Evolutionary conservation across 352 stramenopile genomes (phyloP), one percentile per base, ranked within the genome.

Genomic region (Pythium sp.): DNA sequence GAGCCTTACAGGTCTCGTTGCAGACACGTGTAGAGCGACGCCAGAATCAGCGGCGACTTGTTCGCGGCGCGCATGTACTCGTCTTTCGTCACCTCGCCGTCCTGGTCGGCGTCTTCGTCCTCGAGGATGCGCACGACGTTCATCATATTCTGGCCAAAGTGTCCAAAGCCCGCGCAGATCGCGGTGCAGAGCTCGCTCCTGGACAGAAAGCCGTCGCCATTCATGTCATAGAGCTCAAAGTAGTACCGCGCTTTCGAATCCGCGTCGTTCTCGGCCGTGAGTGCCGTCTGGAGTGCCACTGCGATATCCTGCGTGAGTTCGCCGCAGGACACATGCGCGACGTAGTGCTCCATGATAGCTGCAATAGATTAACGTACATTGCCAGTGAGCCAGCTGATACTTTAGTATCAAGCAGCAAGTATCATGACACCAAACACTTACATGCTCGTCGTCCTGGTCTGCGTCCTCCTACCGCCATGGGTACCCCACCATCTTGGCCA

Each of bases 21-120:
- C 11, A 79, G 56, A 43, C 71, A 82, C 51, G 76, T 83, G 71
- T 83, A 80, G 28, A 83, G 69, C 53, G 76, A 79, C 24, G 76
- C 76, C 26, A 80, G 69, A 56, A 83, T 79, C 14, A 77, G 59
- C 12, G 73, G 62, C 22, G 73, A 80, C 41, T 70, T 68, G n/a
- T 67, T 56, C 24, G 76, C 73, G 0, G 76, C 76, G 15, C 71
- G 68, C 28, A 83, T 65, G 49, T 80, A 80, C 65, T 83, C 68
- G 36, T 69, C 64, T 38, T 75, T 75, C 47, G 76, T 75, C 34
- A 82, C 67, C 46, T 82, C 58, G 55, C 76, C 76, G 69, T 83
- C 76, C 56, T 75, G 67, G 58, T 83, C 76, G 30, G 11, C 41
- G 65, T 83, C 76, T 28, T 80, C 73, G 62, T 76, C 72, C 36